Base-by-base conservation (phyloP, 345 rosid species). In the Conringia planisiliqua region DNA sequence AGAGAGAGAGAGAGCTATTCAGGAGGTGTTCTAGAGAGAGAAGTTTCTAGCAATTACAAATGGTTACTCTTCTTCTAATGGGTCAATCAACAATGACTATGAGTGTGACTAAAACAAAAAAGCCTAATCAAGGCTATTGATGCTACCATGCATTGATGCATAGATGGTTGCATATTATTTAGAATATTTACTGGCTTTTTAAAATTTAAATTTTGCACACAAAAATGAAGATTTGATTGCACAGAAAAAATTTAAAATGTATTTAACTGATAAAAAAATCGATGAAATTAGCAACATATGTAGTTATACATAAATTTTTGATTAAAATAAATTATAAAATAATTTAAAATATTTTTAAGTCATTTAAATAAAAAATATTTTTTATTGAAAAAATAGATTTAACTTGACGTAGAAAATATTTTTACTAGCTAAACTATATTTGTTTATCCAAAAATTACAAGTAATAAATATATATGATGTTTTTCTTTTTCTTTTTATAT, bases 51-150 rank as follows among this genome's bases (percentile, higher is more conserved):
- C 57, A 32, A 24, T 68, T 61, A 60, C 29, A 62, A 60, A 10
- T 29, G 26, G 54, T 60, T 75, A 14, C 6, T 60, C 30, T 50
- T 51, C 56, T 61, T 61, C 60, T 66, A 65, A 56, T 32, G 70
- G 30, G 27, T 71, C 74, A 18, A n/a, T n/a, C n/a, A n/a, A n/a
- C n/a, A n/a, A 68, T 57, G 42, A 44, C 43, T 18, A 58, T 12
- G 16, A 27, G 13, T 13, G 44, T 24, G n/a, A 9, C 40, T n/a
- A 30, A 40, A 22, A 22, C 4, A 6, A 40, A 62, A 62, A 51
- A 62, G 17, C 39, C 36, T 48, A 35, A 16, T 38, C 39, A 48
- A 36, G 56, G 44, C 26, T 42, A 29, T 56, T n/a, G 30, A 69
- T 42, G 16, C 8, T 36, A 59, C 26, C 18, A 60, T 24, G 8